These are phyloP conservation scores for Physcomitrium patens DNA, from an alignment of 225 moss, liverwort and hornwort species.

Conservation along the genomic window DNA sequence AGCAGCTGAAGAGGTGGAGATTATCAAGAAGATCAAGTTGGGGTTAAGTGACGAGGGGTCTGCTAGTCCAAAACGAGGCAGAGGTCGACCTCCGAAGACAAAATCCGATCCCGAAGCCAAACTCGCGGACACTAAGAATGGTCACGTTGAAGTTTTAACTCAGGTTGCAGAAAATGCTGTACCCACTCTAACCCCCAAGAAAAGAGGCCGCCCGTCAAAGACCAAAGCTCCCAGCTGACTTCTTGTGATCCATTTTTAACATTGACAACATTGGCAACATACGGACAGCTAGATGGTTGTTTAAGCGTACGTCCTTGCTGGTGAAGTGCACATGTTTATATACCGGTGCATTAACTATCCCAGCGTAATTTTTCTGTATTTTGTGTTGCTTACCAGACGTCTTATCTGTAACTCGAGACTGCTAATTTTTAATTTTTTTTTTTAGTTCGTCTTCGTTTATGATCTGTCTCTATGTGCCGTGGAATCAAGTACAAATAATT, in stretches of 20 bases:
- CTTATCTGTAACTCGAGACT: constrained; percentile 31
- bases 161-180: constrained; percentile 15
- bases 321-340: constrained; percentile 38
- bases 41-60: constrained; percentile 10
- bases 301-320: constrained; percentile 37
- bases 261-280: constrained; percentile 12
- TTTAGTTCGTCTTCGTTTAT: neutral
- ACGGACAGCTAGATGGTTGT: constrained; percentile 29
- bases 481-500: too few species aligned
- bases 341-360: constrained; percentile 39
- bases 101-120: constrained; percentile 29
- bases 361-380: constrained; percentile 49
- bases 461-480: neutral
- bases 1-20: constrained; percentile 22
- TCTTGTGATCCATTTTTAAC: neutral
- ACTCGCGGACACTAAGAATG: too few species aligned
- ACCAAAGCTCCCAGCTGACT: constrained; percentile 27
- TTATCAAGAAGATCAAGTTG: constrained; percentile 34
- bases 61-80: constrained; percentile 32
- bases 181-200: constrained; percentile 35
- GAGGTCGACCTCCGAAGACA: constrained; percentile 49
- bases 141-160: constrained; percentile 15
- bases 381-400: constrained; percentile 23
- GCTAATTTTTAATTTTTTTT: constrained; percentile 1
- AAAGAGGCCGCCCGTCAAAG: constrained; percentile 55